Conservation (phyloP, 2,329 filamentous ascomycete species). For the Botrytis cinerea region DNA sequence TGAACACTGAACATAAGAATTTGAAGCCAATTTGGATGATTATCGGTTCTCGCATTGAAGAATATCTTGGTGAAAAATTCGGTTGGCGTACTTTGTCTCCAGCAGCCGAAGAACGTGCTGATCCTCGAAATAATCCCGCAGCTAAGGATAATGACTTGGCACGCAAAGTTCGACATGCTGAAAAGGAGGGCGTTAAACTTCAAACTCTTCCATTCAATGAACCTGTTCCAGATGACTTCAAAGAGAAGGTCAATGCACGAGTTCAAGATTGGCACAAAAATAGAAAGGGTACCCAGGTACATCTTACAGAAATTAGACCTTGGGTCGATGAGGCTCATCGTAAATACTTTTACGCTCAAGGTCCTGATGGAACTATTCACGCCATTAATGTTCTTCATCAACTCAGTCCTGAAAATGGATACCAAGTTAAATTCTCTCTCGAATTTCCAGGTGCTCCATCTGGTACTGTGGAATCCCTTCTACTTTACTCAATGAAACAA, state of each 20-base stretch:
- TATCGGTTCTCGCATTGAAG: constrained; percentile 75
- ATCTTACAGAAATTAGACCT: constrained; percentile 84
- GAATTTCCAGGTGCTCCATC: constrained; percentile 88
- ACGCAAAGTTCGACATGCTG: constrained; percentile 80
- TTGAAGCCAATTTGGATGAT: constrained; percentile 88
- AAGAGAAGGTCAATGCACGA: constrained; percentile 67
- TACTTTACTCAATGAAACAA: constrained; percentile 64
- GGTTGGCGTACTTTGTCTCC: constrained; percentile 89
- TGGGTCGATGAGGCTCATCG: constrained; percentile 85
- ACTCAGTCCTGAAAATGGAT: constrained; percentile 77
- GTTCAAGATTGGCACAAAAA: constrained; percentile 77
- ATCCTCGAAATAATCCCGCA: constrained; percentile 67
- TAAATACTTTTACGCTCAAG: constrained; percentile 80
- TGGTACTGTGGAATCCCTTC: constrained; percentile 82
- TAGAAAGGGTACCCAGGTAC: constrained; percentile 84
- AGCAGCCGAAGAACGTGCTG: constrained; percentile 84
- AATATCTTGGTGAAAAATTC: constrained; percentile 75
- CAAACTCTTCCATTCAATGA: constrained; percentile 69
- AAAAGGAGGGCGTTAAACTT: constrained; percentile 82
- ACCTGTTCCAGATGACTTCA: constrained; percentile 64
- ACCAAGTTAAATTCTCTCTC: constrained; percentile 95
- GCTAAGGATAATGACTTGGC: constrained; percentile 74
- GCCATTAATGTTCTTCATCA: constrained; percentile 82
- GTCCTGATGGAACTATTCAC: constrained; percentile 69
- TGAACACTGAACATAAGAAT: constrained; percentile 68